Percentiles rank a stretch among this genome's conserved stretches.
These are phyloP conservation scores for Rhizoclosmatium sp. DNA, from an alignment of 192 early-diverging fungal genomes.

Conservation along the genomic window DNA sequence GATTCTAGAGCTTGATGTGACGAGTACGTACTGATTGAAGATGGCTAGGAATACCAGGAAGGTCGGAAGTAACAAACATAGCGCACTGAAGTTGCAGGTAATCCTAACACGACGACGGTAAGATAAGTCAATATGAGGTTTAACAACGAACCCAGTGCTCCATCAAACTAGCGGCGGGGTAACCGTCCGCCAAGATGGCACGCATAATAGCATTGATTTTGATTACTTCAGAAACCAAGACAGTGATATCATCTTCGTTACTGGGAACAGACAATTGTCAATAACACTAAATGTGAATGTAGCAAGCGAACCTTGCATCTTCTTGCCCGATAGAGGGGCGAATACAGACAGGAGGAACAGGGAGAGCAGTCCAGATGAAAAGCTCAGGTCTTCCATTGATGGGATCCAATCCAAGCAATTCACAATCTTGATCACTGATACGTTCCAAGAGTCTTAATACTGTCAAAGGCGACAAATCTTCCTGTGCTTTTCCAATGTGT, in stretches of 20 bases:
- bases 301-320: constrained; percentile 63
- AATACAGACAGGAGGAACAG: constrained; percentile 95
- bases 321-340: constrained; percentile 95
- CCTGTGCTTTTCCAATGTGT: constrained; percentile 84
- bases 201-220: constrained; percentile 69
- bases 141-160: constrained; percentile 21
- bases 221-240: constrained; percentile 93
- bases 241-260: constrained; percentile 97
- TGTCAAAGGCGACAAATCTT: constrained; percentile 92
- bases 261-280: constrained; percentile 48
- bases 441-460: constrained; percentile 86
- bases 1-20: constrained; percentile 41
- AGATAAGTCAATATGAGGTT: background rate
- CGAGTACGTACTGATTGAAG: constrained; percentile 44
- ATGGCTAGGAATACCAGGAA: constrained; percentile 84
- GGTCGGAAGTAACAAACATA: constrained; percentile 97
- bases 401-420: constrained; percentile 91
- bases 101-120: constrained; percentile 71
- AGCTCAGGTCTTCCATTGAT: constrained; percentile 85
- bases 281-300: constrained; percentile 11
- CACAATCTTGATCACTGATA: constrained; percentile 93
- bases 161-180: constrained; percentile 26
- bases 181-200: constrained; percentile 24
- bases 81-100: constrained; percentile 90
- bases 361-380: constrained; percentile 93